Percentiles rank a stretch among this genome's conserved stretches.
Evolutionary conservation across 1,139 yeast genomes (phyloP).

Genomic region (Meyerozyma elateridarum): DNA sequence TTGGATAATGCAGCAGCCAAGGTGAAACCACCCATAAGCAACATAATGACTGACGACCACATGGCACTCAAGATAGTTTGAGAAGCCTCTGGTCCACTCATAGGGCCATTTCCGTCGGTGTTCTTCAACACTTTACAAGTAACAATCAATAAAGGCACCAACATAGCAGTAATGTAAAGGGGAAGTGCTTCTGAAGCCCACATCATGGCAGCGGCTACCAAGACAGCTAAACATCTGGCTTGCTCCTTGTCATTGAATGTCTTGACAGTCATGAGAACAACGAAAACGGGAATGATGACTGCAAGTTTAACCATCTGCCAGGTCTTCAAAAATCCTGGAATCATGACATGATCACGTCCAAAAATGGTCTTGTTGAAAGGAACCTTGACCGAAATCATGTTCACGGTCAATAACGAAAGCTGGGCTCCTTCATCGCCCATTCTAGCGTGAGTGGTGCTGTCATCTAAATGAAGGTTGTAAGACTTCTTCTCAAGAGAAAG

Average conservation of each 20-base stretch:
- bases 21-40: slow-evolving; percentile 87
- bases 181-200: slow-evolving; percentile 98
- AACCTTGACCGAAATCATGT: slow-evolving; percentile 17
- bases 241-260: slow-evolving; percentile 69
- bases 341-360: slow-evolving; percentile 15
- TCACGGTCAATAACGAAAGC: slow-evolving; percentile 22
- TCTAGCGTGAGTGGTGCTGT: slow-evolving; percentile 21
- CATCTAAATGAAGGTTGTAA: slow-evolving; percentile 31
- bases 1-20: slow-evolving; percentile 91
- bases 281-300: slow-evolving; percentile 40
- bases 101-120: slow-evolving; percentile 43
- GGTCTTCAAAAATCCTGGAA: slow-evolving; percentile 29
- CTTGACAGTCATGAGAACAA: slow-evolving; percentile 46
- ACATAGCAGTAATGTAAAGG: slow-evolving; percentile 73
- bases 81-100: slow-evolving; percentile 67
- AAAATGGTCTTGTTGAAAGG: slow-evolving; percentile 16
- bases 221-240: slow-evolving; percentile 73
- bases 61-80: slow-evolving; percentile 72
- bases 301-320: slow-evolving; percentile 42
- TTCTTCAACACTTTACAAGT: slow-evolving; percentile 64
- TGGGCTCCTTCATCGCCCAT: slow-evolving; percentile 31
- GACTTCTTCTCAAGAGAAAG: slow-evolving; percentile 74
- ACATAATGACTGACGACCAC: slow-evolving; percentile 94
- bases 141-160: slow-evolving; percentile 77
- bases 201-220: slow-evolving; percentile 70